Percentiles rank a stretch among this genome's conserved stretches.
These are phyloP conservation scores for Pisolithus thermaeus DNA, from an alignment of 1,284 basidiomycete genomes.

Conservation along the genomic window DNA sequence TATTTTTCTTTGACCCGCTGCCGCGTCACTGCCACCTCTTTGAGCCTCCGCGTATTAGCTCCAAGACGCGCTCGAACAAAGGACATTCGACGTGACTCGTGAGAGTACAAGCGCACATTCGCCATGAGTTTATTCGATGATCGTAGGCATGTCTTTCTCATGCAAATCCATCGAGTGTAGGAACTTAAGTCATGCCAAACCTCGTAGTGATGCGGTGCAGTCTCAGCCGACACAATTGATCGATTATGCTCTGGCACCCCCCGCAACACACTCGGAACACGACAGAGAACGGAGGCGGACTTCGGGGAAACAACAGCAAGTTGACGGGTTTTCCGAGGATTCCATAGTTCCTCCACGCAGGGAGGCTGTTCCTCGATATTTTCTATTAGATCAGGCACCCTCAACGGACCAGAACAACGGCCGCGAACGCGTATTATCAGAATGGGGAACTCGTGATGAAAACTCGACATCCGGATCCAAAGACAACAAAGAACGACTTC, in stretches of 20 bases:
- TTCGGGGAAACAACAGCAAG: conserved; percentile 11
- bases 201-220: conserved; percentile 16
- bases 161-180: conserved; percentile 5
- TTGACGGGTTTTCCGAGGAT: conserved; percentile 21
- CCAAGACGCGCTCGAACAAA: background rate
- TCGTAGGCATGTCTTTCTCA: conserved; percentile 26
- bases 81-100: no score
- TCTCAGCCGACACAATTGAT: conserved; percentile 31
- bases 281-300: conserved; percentile 5
- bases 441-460: conserved; percentile 46
- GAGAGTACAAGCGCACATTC: background rate
- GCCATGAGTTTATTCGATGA: conserved; percentile 14
- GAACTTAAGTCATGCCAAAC: conserved; percentile 9
- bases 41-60: background rate
- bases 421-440: conserved; percentile 12
- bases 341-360: conserved; percentile 20
- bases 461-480: conserved; percentile 29
- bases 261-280: conserved; percentile 13
- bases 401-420: conserved; percentile 30
- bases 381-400: conserved; percentile 50
- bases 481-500: conserved; percentile 4
- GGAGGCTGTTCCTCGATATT: conserved; percentile 38
- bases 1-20: no score
- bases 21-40: no score
- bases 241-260: conserved; percentile 25